These are phyloP conservation scores for Austroboletus eburneus DNA, from an alignment of 768 basidiomycete genomes.

Conservation along the genomic window DNA sequence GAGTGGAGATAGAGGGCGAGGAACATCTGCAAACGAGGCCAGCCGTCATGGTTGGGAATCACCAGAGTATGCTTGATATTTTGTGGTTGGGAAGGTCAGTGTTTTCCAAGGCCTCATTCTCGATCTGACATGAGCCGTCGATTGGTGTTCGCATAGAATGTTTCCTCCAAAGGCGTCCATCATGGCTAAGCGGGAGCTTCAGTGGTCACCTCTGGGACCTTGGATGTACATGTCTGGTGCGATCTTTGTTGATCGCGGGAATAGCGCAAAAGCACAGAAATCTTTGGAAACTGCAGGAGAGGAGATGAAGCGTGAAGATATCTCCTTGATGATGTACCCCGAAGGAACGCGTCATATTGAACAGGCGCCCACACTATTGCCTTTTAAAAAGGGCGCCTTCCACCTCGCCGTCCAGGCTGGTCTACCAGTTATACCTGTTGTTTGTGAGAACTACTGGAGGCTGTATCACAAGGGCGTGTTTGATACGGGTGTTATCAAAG, in stretches of 20 bases:
- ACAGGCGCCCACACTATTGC: conserved; percentile 62
- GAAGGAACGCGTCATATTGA: conserved; percentile 88
- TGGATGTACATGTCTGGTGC: conserved; percentile 89
- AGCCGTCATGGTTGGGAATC: conserved; percentile 79
- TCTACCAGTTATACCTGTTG: conserved; percentile 87
- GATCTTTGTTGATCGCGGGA: conserved; percentile 87
- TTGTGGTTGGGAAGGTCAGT: conserved; percentile 74
- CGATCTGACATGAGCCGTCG: conserved; percentile 2
- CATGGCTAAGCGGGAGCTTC: conserved; percentile 89
- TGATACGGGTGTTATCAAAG: conserved; percentile 68
- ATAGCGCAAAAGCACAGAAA: conserved; percentile 65
- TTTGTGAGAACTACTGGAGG: conserved; percentile 91
- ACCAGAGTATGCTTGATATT: conserved; percentile 92
- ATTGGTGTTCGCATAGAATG: conserved; percentile 43
- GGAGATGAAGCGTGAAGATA: conserved; percentile 62
- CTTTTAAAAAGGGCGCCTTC: conserved; percentile 98
- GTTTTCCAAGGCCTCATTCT: conserved; percentile 12
- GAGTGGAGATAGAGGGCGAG: conserved; percentile 78
- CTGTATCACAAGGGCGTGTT: conserved; percentile 79
- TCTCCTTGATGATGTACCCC: conserved; percentile 92
- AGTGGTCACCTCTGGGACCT: conserved; percentile 84
- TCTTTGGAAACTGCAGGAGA: conserved; percentile 76
- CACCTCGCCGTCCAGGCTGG: conserved; percentile 90
- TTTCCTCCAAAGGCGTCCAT: conserved; percentile 82
- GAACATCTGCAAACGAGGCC: conserved; percentile 74